Base-by-base conservation (phyloP, 306 rosid genomes). In the Quercus engelmannii region DNA sequence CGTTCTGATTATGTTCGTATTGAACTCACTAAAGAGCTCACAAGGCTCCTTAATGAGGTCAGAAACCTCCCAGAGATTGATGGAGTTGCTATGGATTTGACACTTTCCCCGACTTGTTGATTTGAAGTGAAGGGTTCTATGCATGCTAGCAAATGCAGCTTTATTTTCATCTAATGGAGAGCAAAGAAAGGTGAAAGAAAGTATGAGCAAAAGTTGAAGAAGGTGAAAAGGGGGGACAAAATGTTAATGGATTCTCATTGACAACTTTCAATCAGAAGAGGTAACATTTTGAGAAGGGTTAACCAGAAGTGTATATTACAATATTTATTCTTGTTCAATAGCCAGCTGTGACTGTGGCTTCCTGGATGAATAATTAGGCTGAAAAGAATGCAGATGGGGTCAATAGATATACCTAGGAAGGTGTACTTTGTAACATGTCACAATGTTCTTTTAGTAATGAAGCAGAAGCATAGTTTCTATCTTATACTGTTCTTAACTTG, bases 61-160 rank as follows among this genome's bases (percentile, higher is more conserved):
- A 93, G 98, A 85, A 88, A 87, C 83, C 82, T 93, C 79, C 96
- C 96, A 0, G 97, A 87, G 79, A 85, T 82, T 54, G 96, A 89
- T 51, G 98, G 78, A 55, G 84, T 80, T 73, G 76, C 87, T 76
- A 89, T 93, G 94, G 91, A 89, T 85, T 77, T 89, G 86, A 80
- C 90, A 12, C 81, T 91, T 52, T 91, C 87, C 5, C 98, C 93
- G 51, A 75, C 85, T 82, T 72, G 79, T 79, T 92, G 81, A 88
- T 71, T 69, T 77, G 57, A 81, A 55, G 79, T 59, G 31, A 46
- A 79, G 61, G 72, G 41, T 83, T 79, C 77, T 70, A 64, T 78
- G 33, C 59, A 69, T 55, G 67, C 58, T 25, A 31, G 74, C 80
- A 20, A 77, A 43, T 82, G 87, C 79, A 76, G 55, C 43, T 75